Base-by-base conservation (phyloP, 768 basidiomycete genomes). In the Boletus vinaceobasis region DNA sequence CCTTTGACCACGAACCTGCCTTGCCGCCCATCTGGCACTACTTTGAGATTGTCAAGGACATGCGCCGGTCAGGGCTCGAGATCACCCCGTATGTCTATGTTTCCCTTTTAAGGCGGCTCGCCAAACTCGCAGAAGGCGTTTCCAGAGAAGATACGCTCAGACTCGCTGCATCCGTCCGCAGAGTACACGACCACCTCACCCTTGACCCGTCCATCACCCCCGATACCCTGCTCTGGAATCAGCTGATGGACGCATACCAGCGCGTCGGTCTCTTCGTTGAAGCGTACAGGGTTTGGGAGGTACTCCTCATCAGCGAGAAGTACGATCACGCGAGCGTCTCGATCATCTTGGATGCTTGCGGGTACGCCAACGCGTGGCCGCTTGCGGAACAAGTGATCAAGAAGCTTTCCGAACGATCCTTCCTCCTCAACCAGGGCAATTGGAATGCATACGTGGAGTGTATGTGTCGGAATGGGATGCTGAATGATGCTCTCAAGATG, bases 371-470 rank as follows among this genome's bases (percentile, higher is more conserved):
- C 4, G 76, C 82, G 11, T 67, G 75, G 59, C 72, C 71, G 21
- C 71, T 79, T 17, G 90, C 85, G 0, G 73, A 73, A 48, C 75
- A 77, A 42, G 80, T 90, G 35, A 80, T 82, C 71, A 58, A 66
- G 31, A 82, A 79, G 64, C 74, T 87, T 46, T 68, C 69, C 29
- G 75, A 70, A 48, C 75, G 75, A 43, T 76, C 74, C 23, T 89
- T 79, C 65, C 63, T 57, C 36, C 73, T 88, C 50, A 85, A 87
- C 64, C 62, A 75, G 56, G 80, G 82, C 48, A 87, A 89, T 63
- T 93, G 92, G 90, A 84, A 89, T 54, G 78, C 84, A 0, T 91
- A 85, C 77, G 68, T 97, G 19, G 93, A 97, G 70, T 91, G 88
- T 65, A 78, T 96, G n/a, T 91, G 90, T 63, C 80, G 93, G 23